phyloP scores from a whole-genome alignment of 305 asterid species.

The Plantago rigida region DNA sequence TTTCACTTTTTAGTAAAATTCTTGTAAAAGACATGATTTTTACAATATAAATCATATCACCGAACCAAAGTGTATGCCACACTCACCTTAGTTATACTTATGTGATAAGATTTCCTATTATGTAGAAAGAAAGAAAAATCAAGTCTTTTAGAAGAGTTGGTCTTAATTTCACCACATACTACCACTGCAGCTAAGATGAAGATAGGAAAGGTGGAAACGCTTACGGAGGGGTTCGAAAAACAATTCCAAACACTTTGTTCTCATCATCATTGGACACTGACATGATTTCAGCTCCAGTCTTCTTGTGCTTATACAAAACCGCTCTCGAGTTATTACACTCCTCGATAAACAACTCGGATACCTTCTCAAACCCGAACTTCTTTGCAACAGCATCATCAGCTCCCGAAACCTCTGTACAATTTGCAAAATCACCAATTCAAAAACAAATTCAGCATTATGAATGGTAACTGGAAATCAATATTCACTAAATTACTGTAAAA shows the following conservation, averaged over 20 bases:
- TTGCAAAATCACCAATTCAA: background rate
- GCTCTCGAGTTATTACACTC: constrained; percentile 84
- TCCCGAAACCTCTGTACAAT: constrained; percentile 44
- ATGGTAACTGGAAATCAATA: constrained; percentile 4
- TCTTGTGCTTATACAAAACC: constrained; percentile 82
- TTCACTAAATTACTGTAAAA: background rate
- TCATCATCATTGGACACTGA: constrained; percentile 87
- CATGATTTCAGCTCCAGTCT: constrained; percentile 92
- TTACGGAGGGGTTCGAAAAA: constrained; percentile 93
- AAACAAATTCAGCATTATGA: background rate
- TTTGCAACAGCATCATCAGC: constrained; percentile 68
- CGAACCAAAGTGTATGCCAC: no score
- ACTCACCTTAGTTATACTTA: no score
- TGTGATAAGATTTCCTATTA: no score
- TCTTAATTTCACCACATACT: background rate
- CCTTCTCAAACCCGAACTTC: constrained; percentile 85
- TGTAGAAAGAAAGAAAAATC: no score
- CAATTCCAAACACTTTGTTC: constrained; percentile 93
- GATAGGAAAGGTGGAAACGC: constrained; percentile 21
- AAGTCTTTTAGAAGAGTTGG: no score
- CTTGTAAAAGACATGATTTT: no score
- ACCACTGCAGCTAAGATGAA: background rate
- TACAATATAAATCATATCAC: no score
- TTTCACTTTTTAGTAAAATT: no score
- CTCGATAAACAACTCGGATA: constrained; percentile 74